A percentile compares a stretch with the other conserved stretches of the same genome.
phyloP scores from a whole-genome alignment of 2,329 filamentous ascomycete genomes.

The Pestalotiopsis sp. region DNA sequence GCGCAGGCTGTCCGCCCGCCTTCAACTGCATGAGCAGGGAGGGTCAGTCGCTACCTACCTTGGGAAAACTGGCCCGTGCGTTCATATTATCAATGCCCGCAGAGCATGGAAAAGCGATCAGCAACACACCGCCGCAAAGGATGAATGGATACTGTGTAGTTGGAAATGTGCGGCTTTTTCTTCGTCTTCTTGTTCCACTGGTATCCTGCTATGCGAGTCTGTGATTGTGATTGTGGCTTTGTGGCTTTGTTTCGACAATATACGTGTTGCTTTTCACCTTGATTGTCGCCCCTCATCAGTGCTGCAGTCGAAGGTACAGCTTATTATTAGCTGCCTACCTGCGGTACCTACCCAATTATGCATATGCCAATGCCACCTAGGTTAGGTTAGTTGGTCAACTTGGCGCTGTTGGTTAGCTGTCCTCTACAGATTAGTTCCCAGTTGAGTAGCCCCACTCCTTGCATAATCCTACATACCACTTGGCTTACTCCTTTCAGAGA shows the following conservation, averaged over 20 bases:
- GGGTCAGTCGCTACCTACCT: neutral
- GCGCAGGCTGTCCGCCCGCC: neutral
- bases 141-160: neutral
- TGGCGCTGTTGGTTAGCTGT: neutral
- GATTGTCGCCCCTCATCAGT: neutral
- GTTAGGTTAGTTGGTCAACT: no score
- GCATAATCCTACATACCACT: conserved; percentile 33
- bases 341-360: no score
- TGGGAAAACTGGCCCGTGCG: neutral
- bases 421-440: neutral
- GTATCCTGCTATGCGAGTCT: no score
- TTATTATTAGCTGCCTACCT: neutral
- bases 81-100: neutral
- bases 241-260: neutral
- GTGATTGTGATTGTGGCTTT: neutral
- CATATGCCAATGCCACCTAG: no score
- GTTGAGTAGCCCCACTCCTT: neutral
- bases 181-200: no score
- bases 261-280: neutral
- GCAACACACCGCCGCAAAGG: neutral
- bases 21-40: neutral
- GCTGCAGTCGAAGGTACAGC: neutral
- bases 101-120: neutral
- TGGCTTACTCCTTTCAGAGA: neutral
- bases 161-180: neutral